Evolutionary conservation across 2,329 filamentous ascomycete species (phyloP), one percentile per base, ranked within the genome.

Genomic region (Claviceps citrina): DNA sequence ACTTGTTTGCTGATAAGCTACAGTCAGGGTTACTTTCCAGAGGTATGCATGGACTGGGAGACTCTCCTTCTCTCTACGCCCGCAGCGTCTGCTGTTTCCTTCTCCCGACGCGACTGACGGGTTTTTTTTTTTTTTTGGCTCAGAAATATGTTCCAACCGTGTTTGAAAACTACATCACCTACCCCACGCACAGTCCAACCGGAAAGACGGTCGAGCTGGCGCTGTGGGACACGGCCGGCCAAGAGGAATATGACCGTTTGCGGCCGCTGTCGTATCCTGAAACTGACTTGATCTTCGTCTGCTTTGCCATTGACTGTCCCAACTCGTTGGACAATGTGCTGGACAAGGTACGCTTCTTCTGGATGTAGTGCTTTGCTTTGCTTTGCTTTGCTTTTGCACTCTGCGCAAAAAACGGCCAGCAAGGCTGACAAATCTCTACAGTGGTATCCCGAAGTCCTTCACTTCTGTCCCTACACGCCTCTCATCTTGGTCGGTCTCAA

Each of bases 111-210:
- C 20, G 27, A 31, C 42, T 41, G n/a, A 44, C 26, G 8, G 13
- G 22, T 28, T 18, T n/a, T n/a, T n/a, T n/a, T n/a, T n/a, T n/a
- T n/a, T n/a, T n/a, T n/a, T n/a, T n/a, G n/a, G n/a, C n/a, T 19
- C 54, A 98, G 91, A 96, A 95, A 96, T 98, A 98, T 55, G 91
- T 98, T 31, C 91, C 91, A 4, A 98, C 91, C 2, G 91, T 98
- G 39, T 98, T 98, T 61, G 91, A 98, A 59, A 98, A 98, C 69
- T 98, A 98, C 74, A 96, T 98, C 65, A 95, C 91, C 40, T 89
- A 94, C 61, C 93, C 89, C 42, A 82, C 79, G 44, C 91, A 98
- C 64, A 76, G 78, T 48, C 76, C 78, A 33, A 84, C 81, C 10
- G 87, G 89, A 56, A 96, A 95, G 71, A 87, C 81, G 43, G 86